Evolutionary conservation across 257 asterid species (phyloP).

Genomic region (Fraxinus anomala): DNA sequence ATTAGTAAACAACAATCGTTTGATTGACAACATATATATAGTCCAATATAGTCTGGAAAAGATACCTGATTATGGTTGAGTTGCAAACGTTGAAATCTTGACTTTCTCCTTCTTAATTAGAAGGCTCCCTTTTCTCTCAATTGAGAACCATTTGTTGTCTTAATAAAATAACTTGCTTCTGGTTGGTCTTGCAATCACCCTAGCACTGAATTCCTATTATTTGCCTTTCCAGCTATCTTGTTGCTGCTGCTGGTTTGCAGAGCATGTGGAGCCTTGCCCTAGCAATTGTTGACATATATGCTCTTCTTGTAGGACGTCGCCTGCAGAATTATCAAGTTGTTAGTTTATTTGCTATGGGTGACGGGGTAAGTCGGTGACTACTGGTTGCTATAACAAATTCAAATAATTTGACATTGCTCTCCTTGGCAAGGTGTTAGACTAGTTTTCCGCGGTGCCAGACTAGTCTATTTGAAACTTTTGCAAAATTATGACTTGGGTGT

Average conservation of each 20-base stretch:
- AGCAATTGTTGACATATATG: conserved; percentile 75
- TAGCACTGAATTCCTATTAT: conserved; percentile 11
- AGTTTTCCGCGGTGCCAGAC: conserved; percentile 1
- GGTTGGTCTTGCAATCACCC: conserved; percentile 1
- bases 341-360: conserved; percentile 88
- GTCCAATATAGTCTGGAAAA: neutral
- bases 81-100: neutral
- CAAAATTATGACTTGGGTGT: conserved; percentile 18
- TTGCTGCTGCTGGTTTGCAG: conserved; percentile 95
- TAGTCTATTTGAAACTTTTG: conserved; percentile 6
- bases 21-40: neutral
- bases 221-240: conserved; percentile 70
- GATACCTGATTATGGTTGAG: neutral
- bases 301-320: conserved; percentile 87
- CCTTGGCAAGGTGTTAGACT: neutral
- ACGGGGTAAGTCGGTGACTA: conserved; percentile 72
- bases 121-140: neutral
- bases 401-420: conserved; percentile 4
- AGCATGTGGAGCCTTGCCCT: conserved; percentile 93
- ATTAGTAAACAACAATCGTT: neutral
- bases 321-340: conserved; percentile 74
- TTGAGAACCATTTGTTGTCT: neutral
- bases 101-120: neutral
- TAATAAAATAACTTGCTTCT: neutral
- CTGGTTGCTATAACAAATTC: conserved; percentile 11